Evolutionary conservation across 169 alveolate genomes (phyloP), one percentile per base, ranked within the genome.

Genomic region (Plasmodium sp.): DNA sequence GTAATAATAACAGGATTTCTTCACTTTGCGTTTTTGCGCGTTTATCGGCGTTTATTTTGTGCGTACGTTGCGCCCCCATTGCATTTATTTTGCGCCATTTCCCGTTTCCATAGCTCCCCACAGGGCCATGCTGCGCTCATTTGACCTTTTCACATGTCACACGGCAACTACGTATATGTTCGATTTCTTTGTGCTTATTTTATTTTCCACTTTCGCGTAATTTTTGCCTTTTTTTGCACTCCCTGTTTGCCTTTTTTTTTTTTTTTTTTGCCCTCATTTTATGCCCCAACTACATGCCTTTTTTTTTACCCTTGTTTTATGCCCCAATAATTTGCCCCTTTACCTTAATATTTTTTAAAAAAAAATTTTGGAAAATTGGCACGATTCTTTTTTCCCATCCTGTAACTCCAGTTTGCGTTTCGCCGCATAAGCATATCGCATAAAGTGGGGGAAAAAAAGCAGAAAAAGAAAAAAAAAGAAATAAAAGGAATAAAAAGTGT

Each of bases 231-330:
- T 34, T n/a, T 75, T 74, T 74, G 34, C 41, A 10, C 43, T 56
- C 41, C 10, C 80, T 43, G 16, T n/a, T 34, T 43, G 77, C 34
- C 80, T 74, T 54, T 75, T 45, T 22, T 84, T 83, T 83, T 33
- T 22, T 22, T 75, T 75, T 34, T n/a, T 75, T 74, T 74, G 34
- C 41, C 33, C 43, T 56, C 41, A 27, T 82, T 81, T 84, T 45
- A 72, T 71, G 33, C 16, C 62, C 56, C 58, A 45, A 22, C 80
- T 43, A 31, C 33, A 51, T 43, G 77, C 34, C 80, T 74, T 54
- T 75, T 45, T 45, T 84, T 83, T 83, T 33, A 39, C 33, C 43
- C 74, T 67, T 51, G 14, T 81, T 84, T 84, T 84, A 43, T 84
- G 48, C 36, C 54, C 77, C 34, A 39, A n/a, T 71, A 39, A 39